Conservation (phyloP, 208 protist species). For the Balamuthia mandrillaris region DNA sequence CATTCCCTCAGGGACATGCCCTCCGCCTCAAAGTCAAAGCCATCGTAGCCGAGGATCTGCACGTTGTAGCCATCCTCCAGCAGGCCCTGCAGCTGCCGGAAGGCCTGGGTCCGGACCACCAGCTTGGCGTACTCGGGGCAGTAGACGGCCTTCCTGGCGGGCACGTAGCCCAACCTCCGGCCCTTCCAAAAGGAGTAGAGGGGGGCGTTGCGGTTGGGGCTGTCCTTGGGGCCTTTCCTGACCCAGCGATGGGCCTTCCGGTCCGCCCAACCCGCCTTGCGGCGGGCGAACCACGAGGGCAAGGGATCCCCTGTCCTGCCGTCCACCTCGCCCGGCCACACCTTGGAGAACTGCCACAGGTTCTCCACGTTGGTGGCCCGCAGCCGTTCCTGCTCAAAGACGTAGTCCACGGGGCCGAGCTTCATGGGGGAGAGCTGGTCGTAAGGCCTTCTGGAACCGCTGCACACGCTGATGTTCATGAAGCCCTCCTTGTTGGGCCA, state of each 20-base stretch:
- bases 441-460: not conserved
- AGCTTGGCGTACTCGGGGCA: not conserved
- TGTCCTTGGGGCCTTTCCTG: not conserved
- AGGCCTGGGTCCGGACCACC: not conserved
- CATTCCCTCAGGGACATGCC: not conserved
- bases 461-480: not conserved
- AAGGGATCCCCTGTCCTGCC: not conserved
- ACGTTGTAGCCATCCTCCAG: not conserved
- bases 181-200: not conserved
- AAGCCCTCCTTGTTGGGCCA: not conserved
- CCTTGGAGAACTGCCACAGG: not conserved
- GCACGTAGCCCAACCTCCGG: not conserved
- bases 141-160: not conserved
- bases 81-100: not conserved
- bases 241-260: not conserved
- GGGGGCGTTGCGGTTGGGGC: no score
- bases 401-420: not conserved
- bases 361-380: not conserved
- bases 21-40: conserved; percentile 1
- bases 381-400: not conserved
- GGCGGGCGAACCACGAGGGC: not conserved
- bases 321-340: not conserved
- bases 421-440: not conserved
- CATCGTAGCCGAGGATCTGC: not conserved
- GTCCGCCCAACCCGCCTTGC: not conserved